Evolutionary conservation across 192 early-diverging fungal genomes (phyloP), one percentile per base, ranked within the genome.

Genomic region (Glomus cerebriforme): DNA sequence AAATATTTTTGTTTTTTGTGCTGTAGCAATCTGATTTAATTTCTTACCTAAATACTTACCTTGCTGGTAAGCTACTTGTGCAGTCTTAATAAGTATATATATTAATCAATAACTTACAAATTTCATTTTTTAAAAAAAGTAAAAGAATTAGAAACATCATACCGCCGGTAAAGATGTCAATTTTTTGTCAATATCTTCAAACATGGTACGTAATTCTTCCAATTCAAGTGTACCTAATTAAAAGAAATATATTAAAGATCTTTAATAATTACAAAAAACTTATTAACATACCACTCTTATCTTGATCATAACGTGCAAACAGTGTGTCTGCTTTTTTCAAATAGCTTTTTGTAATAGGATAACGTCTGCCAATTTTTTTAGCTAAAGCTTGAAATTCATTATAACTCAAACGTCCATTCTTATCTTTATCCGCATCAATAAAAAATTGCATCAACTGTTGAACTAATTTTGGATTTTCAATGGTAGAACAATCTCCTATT

Each of bases 401-500:
- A 27, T 84, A 87, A 73, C 68, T 82, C 49, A 92, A 77, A 19
- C 39, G 68, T 10, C 85, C 85, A 65, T 85, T 83, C 2, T 82
- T 82, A 54, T 92, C 83, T n/a, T 49, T 62, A 63, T 91, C 90
- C 49, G 85, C 83, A 19, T 85, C 82, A 69, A 84, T 64, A 64
- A 87, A 84, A 47, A 85, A 71, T 3, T 87, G 34, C 82, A 89
- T 83, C 59, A 88, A 82, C 32, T 81, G 80, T 15, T 83, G 69
- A 29, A 85, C 73, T 45, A 87, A 80, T n/a, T 90, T 86, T 37
- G 92, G 93, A 71, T 89, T 88, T 34, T 91, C 90, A 32, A 94
- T 89, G 10, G 91, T 93, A 9, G 92, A 86, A 80, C 92, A 93
- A 80, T 94, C 93, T 15, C 93, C 93, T 54, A 94, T 81, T 5